These are phyloP conservation scores for Cryptosporidium tyzzeri DNA, from an alignment of 169 alveolate species.

Conservation along the genomic window DNA sequence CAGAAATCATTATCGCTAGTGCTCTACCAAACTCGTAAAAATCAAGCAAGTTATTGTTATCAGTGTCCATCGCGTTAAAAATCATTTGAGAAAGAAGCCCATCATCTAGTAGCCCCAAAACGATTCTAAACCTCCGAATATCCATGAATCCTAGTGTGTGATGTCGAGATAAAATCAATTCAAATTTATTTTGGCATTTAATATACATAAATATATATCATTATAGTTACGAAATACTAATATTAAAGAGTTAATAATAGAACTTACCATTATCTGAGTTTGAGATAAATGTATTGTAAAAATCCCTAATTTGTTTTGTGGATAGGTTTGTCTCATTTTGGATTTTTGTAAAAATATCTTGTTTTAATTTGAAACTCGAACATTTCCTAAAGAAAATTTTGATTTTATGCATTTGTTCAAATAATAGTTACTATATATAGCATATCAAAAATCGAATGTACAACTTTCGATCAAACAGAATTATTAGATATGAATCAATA, in stretches of 20 bases:
- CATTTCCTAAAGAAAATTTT: background rate
- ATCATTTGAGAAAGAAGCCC: slow-evolving; percentile 78
- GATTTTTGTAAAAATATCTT: slow-evolving; percentile 30
- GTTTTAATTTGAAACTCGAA: background rate
- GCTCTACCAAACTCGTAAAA: slow-evolving; percentile 84
- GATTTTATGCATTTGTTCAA: slow-evolving; percentile 13
- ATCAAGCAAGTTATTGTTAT: slow-evolving; percentile 83
- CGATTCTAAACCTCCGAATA: slow-evolving; percentile 74
- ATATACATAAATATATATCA: background rate
- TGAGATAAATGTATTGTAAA: slow-evolving; percentile 34
- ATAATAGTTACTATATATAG: background rate
- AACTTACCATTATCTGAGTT: slow-evolving; percentile 71
- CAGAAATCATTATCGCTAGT: slow-evolving; percentile 84
- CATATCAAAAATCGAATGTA: background rate
- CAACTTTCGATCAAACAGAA: background rate
- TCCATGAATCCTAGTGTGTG: slow-evolving; percentile 29
- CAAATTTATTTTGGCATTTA: background rate
- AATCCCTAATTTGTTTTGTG: slow-evolving; percentile 58
- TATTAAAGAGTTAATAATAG: background rate
- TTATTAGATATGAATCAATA: slow-evolving; percentile 1
- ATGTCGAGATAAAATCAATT: background rate
- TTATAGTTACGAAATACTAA: background rate
- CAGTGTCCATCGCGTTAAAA: slow-evolving; percentile 84
- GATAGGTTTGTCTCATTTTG: slow-evolving; percentile 41
- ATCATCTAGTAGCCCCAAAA: slow-evolving; percentile 74